Evolutionary conservation across 2,329 filamentous ascomycete genomes (phyloP), one percentile per base, ranked within the genome.

Genomic region (Microsporum audouinii): DNA sequence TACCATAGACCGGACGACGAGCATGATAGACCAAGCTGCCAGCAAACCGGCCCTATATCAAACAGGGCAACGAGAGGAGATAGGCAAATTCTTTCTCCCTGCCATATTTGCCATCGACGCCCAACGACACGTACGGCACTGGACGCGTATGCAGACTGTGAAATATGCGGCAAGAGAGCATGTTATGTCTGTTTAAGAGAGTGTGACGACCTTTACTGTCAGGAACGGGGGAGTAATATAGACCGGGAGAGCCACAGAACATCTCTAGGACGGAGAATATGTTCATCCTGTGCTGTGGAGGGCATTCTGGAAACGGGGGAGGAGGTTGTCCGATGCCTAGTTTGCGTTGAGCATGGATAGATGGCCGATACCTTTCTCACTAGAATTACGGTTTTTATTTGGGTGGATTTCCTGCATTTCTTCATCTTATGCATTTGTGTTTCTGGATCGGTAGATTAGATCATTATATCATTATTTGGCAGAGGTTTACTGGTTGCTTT

Each of bases 101-200:
- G 73, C 31, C 74, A 77, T 59, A 74, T 76, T 60, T 77, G 75
- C 58, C 71, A 76, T 60, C 69, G 75, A 53, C 71, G 70, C 53
- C 74, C 75, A 7, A 75, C 73, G 6, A 77, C 73, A 1, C 69
- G 69, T 17, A 70, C 72, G 56, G 67, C 73, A 27, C 66, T 77
- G 1, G 73, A 76, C 58, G 73, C 73, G 2, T 76, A 76, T 61
- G 71, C 73, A 14, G 72, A 76, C 61, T 77, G 73, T 62, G 71
- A 75, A 58, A 60, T 75, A 10, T 77, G 75, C 58, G 67, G 67
- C 6, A 63, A 72, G 47, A 68, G 74, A 41, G 70, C 73, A 39
- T 77, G 75, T 59, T 76, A 75, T 62, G 75, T 77, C 41, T 77
- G 74, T 66, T 65, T 77, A 49, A 69, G 74, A 14, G 70, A 74